A percentile compares a stretch with the other conserved stretches of the same genome.
Conservation (phyloP, 257 asterid genomes). For the Gentiana dahurica region DNA sequence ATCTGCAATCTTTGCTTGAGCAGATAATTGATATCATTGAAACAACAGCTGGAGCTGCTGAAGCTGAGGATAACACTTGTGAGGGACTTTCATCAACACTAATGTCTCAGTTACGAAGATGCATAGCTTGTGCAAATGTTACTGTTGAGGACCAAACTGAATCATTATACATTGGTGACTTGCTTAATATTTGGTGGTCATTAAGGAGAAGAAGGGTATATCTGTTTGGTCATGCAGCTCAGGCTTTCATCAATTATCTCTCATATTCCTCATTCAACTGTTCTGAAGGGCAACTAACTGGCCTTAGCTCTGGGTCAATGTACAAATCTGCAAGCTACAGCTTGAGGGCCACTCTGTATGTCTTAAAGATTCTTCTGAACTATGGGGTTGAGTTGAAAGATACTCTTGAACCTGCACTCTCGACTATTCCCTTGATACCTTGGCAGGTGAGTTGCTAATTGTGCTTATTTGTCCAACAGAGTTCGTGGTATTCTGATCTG, state of each 20-base stretch:
- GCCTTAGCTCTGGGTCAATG: slow-evolving; percentile 42
- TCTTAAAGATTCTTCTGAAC: slow-evolving; percentile 77
- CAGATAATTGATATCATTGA: slow-evolving; percentile 56
- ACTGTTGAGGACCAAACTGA: slow-evolving; percentile 35
- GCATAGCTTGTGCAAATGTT: slow-evolving; percentile 35
- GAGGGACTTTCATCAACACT: slow-evolving; percentile 42
- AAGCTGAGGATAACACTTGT: slow-evolving; percentile 52
- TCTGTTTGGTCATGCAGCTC: slow-evolving; percentile 91
- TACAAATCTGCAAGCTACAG: slow-evolving; percentile 56
- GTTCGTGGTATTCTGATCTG: slow-evolving; percentile 23
- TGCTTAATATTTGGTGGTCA: slow-evolving; percentile 76
- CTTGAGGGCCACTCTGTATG: slow-evolving; percentile 73
- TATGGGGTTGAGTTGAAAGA: slow-evolving; percentile 84
- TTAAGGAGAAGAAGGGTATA: slow-evolving; percentile 77
- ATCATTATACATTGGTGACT: slow-evolving; percentile 37
- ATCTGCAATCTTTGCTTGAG: slow-evolving; percentile 31
- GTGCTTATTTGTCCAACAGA: slow-evolving; percentile 10
- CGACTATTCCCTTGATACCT: slow-evolving; percentile 80
- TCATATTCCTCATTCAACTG: slow-evolving; percentile 60
- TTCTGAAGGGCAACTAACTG: slow-evolving; percentile 50
- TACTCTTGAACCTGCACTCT: slow-evolving; percentile 72
- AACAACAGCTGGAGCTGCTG: slow-evolving; percentile 67
- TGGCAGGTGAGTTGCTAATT: slow-evolving; percentile 72
- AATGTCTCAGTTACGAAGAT: slow-evolving; percentile 57
- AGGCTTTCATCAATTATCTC: slow-evolving; percentile 76